Evolutionary conservation across 2,329 filamentous ascomycete genomes (phyloP), one percentile per base, ranked within the genome.

Genomic region (Phaeomoniella chlamydospora): DNA sequence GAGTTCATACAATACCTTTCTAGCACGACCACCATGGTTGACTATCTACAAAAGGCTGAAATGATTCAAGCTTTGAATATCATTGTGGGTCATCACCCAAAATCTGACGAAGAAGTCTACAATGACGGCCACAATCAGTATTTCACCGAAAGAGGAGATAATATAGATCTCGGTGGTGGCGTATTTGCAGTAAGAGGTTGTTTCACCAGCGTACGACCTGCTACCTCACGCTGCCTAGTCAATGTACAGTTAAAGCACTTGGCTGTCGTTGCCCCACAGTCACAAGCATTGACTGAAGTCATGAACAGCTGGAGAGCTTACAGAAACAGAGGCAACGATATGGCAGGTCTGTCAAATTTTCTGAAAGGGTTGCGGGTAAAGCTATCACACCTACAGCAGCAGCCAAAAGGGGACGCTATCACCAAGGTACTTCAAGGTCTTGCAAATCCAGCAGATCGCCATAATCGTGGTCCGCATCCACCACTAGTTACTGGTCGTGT

Each of bases 401-500:
- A n/a, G n/a, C n/a, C n/a, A n/a, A n/a, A n/a, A n/a, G n/a, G n/a
- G n/a, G n/a, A n/a, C n/a, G n/a, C n/a, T n/a, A n/a, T n/a, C n/a
- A n/a, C n/a, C n/a, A n/a, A n/a, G n/a, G n/a, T n/a, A n/a, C n/a
- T n/a, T n/a, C n/a, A n/a, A n/a, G n/a, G n/a, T n/a, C 11, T 34
- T 4, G 32, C 32, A 12, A 4, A 13, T 9, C 32, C 32, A 4
- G 13, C 32, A 17, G 32, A 34, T 18, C 14, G 32, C n/a, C 9
- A 4, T 9, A 6, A 6, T 17, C n/a, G 14, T 5, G n/a, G n/a
- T n/a, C 10, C 14, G 9, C 50, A 62, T 33, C 57, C 53, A 1
- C 64, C 64, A 0, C 50, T 44, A 15, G 51, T 62, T 1, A 2
- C 38, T 1, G 16, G 31, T 2, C 47, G 52, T 32, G 69, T 60